Percentiles rank a stretch among this genome's conserved stretches.
phyloP scores from a whole-genome alignment of 768 basidiomycete genomes.

The Mycena crocata region DNA sequence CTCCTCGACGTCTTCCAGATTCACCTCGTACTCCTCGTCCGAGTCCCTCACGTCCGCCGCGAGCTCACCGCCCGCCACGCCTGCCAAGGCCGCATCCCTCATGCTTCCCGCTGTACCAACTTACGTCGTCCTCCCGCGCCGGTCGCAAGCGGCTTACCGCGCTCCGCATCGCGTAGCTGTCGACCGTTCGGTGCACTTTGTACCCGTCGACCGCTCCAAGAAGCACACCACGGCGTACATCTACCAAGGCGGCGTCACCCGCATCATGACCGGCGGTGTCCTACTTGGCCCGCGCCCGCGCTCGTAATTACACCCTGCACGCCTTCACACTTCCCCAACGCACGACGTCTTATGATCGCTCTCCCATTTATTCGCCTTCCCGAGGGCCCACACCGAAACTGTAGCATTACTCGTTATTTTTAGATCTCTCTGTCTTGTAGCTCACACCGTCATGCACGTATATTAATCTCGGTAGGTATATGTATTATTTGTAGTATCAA shows the following conservation, averaged over 20 bases:
- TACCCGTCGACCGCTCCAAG: constrained; percentile 4
- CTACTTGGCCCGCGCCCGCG: constrained; percentile 34
- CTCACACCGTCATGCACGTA: too few species aligned
- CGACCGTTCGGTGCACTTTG: background rate
- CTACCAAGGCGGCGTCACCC: constrained; percentile 32
- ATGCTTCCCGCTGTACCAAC: constrained; percentile 9
- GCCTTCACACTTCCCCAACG: background rate
- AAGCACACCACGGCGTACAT: constrained; percentile 22
- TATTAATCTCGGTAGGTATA: constrained; percentile 11
- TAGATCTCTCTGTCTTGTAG: background rate
- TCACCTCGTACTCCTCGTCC: constrained; percentile 11
- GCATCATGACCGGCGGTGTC: constrained; percentile 36
- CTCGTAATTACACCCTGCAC: constrained; percentile 4
- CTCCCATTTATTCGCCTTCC: background rate
- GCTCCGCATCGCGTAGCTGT: too few species aligned
- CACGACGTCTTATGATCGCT: too few species aligned
- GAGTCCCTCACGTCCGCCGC: constrained; percentile 25
- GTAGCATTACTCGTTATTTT: constrained; percentile 3
- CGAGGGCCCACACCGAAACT: background rate
- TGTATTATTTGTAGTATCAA: constrained; percentile 9
- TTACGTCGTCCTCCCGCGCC: background rate
- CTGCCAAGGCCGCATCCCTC: constrained; percentile 1
- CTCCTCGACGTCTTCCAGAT: constrained; percentile 14
- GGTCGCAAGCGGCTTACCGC: background rate
- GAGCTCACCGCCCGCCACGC: constrained; percentile 17